phyloP scores from a whole-genome alignment of 352 stramenopile genomes.

The Peronospora destructor region DNA sequence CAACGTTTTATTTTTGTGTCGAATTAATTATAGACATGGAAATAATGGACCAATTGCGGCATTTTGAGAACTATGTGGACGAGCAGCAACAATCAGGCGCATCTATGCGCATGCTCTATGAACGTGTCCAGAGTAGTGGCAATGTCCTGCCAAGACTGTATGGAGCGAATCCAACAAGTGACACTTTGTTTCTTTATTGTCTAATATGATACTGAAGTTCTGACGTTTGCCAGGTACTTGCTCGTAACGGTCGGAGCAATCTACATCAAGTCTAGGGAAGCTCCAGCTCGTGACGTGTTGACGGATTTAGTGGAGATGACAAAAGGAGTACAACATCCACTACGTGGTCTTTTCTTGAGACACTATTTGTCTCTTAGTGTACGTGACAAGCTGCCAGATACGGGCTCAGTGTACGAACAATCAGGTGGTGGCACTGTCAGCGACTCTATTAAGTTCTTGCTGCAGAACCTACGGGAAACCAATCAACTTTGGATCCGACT shows the following conservation, averaged over 20 bases:
- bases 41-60: constrained; percentile 90
- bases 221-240: constrained; percentile 62
- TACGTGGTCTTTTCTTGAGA: constrained; percentile 96
- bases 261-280: constrained; percentile 88
- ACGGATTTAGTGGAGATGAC: constrained; percentile 97
- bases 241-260: constrained; percentile 94
- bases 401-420: constrained; percentile 59
- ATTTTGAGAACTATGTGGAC: constrained; percentile 92
- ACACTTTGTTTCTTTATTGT: background rate
- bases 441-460: constrained; percentile 94
- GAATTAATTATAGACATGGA: constrained; percentile 48
- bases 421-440: constrained; percentile 53
- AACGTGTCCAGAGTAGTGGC: constrained; percentile 91
- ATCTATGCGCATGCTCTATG: constrained; percentile 91
- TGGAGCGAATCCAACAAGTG: background rate
- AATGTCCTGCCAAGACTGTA: constrained; percentile 93
- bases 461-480: constrained; percentile 96
- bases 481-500: constrained; percentile 99
- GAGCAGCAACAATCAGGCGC: constrained; percentile 70
- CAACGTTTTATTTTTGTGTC: background rate
- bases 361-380: constrained; percentile 92
- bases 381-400: constrained; percentile 94
- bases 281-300: constrained; percentile 87
- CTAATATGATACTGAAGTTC: background rate
- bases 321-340: constrained; percentile 97